Evolutionary conservation across 768 basidiomycete species (phyloP), one percentile per base, ranked within the genome.

Genomic region (Lactarius hatsudake): DNA sequence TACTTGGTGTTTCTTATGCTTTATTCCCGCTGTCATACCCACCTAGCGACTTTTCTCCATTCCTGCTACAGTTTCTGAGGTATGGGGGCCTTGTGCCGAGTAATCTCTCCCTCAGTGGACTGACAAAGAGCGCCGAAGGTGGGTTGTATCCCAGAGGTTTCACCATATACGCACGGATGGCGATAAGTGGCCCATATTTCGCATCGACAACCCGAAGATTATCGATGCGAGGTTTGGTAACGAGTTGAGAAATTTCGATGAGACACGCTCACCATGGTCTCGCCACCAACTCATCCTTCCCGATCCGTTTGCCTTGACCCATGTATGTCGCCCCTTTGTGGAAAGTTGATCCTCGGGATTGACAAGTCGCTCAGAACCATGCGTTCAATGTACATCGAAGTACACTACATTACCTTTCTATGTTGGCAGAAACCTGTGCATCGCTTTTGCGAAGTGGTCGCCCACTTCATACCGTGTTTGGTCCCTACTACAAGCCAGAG

Each of bases 251-350:
- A 34, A 45, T 36, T 70, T 69, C 36, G 48, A 59, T 28, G 66
- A 42, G 32, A 58, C 56, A 51, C 53, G 26, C 26, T 36, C 15
- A 9, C 62, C 69, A 9, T 71, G 69, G 69, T 62, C 63, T 45
- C 61, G 34, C 48, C 69, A 71, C 36, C 69, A 71, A 40, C 69
- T 71, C 23, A 65, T 71, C 61, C 61, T 69, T 3, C 67, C 68
- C 38, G 69, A 71, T 59, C 69, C 67, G 18, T 71, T 65, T 48
- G 69, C 62, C 42, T 40, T 58, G 12, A 71, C 67, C 26, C 57
- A 71, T 28, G 69, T 71, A 26, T 32, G 67, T 38, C 43, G 23
- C 23, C 30, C 6, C 15, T 28, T 36, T 30, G 23, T 28, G 23
- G 23, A 10, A 51, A 6, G 40, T 43, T 38, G 4, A 5, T 32